Evolutionary conservation across 2,329 filamentous ascomycete species (phyloP).

Genomic region (Epichloe elymi): DNA sequence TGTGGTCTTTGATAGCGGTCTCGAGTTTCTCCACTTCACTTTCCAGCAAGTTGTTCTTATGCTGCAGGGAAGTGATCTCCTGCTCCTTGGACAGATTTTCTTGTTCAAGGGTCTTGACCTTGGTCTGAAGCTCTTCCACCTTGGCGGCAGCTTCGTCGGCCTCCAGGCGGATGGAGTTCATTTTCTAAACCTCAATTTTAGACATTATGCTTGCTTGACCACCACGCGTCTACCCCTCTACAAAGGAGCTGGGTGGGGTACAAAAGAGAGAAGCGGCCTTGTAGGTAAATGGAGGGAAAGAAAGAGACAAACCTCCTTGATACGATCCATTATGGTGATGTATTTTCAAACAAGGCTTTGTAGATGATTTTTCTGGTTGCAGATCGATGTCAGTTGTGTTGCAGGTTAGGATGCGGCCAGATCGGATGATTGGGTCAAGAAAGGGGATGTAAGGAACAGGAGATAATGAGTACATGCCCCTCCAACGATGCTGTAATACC

Average conservation of each 20-base stretch:
- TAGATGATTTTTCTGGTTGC: slow-evolving; percentile 5
- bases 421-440: slow-evolving; percentile 18
- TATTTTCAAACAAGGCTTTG: slow-evolving; percentile 7
- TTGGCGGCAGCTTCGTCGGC: slow-evolving; percentile 72
- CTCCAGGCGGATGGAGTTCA: slow-evolving; percentile 88
- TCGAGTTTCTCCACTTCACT: slow-evolving; percentile 88
- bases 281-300: neutral
- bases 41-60: slow-evolving; percentile 91
- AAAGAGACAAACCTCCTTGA: slow-evolving; percentile 62
- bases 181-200: slow-evolving; percentile 49
- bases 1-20: slow-evolving; percentile 67
- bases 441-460: slow-evolving; percentile 16
- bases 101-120: slow-evolving; percentile 84
- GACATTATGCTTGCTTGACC: slow-evolving; percentile 1
- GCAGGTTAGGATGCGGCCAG: slow-evolving; percentile 19
- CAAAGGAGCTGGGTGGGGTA: slow-evolving; percentile 12
- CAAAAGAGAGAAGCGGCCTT: slow-evolving; percentile 15
- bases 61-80: slow-evolving; percentile 89
- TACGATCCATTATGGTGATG: slow-evolving; percentile 59
- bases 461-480: slow-evolving; percentile 19
- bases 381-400: slow-evolving; percentile 15
- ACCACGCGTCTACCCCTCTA: slow-evolving; percentile 10
- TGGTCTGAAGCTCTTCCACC: slow-evolving; percentile 74
- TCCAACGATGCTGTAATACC: slow-evolving; percentile 16
- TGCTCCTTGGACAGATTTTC: slow-evolving; percentile 96